phyloP scores from a whole-genome alignment of 1,284 basidiomycete species.

The Cutaneotrichosporon dermatis region DNA sequence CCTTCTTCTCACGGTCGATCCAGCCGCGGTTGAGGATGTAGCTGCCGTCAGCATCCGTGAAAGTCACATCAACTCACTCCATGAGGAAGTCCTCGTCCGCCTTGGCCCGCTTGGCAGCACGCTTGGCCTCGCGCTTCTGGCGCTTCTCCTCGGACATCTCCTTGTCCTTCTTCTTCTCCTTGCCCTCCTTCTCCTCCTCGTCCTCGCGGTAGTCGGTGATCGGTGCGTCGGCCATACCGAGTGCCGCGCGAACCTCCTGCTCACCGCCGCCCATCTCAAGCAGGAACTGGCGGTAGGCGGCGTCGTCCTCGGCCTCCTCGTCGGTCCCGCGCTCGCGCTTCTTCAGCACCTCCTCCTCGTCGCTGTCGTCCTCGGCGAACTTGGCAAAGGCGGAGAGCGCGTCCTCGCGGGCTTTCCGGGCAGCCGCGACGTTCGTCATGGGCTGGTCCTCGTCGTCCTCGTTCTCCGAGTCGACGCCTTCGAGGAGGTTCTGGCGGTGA shows the following conservation, averaged over 20 bases:
- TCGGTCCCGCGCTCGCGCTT: conserved; percentile 63
- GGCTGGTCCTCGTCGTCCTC: conserved; percentile 32
- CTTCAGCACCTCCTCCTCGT: conserved; percentile 52
- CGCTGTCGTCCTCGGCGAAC: conserved; percentile 39
- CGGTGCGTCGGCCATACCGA: conserved; percentile 41
- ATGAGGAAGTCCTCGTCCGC: conserved; percentile 67
- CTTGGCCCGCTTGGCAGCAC: conserved; percentile 34
- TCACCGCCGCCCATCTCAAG: conserved; percentile 71
- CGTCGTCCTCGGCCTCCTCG: conserved; percentile 66
- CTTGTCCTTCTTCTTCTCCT: conserved; percentile 46
- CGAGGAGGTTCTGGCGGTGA: conserved; percentile 50
- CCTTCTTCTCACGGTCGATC: conserved; percentile 71
- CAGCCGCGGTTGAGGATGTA: conserved; percentile 93
- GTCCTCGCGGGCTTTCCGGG: conserved; percentile 68
- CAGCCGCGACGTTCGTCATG: conserved; percentile 74
- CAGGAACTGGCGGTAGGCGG: conserved; percentile 76
- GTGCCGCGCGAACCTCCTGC: conserved; percentile 59
- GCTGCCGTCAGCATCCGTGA: conserved; percentile 50
- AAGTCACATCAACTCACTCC: conserved; percentile 60
- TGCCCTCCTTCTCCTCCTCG: conserved; percentile 45
- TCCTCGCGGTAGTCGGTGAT: conserved; percentile 28
- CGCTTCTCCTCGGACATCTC: conserved; percentile 43
- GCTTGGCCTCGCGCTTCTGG: conserved; percentile 55
- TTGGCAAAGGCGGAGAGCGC: conserved; percentile 67
- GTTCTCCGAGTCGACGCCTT: conserved; percentile 24